Evolutionary conservation across 2,329 filamentous ascomycete species (phyloP), one percentile per base, ranked within the genome.

Genomic region (Hymenoscyphus infarciens): DNA sequence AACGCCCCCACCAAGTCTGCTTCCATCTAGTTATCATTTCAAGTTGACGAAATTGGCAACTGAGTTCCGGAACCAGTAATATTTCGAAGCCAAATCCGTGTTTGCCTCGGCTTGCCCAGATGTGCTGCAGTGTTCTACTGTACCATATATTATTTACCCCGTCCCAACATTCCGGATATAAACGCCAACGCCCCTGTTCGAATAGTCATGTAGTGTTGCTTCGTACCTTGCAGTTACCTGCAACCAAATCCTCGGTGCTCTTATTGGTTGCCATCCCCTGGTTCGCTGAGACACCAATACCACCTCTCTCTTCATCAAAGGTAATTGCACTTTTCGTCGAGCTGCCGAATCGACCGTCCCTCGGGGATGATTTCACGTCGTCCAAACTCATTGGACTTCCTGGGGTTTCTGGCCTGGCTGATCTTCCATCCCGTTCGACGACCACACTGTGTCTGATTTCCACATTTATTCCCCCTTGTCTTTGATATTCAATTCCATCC

Each of bases 401-500:
- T 19, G 33, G 54, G 13, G 35, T 38, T 15, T 33, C 54, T 25
- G 29, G 35, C 13, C 33, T 56, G 13, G 38, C 2, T 5, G n/a
- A 35, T 56, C 8, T 38, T 10, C n/a, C 38, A 57, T 39, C 35
- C 19, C 56, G 33, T 22, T 59, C 57, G 19, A 59, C 10, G 3
- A 59, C 42, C n/a, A 59, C 27, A 19, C 42, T 53, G n/a, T 59
- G 57, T 15, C 57, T 29, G 19, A 59, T 35, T 5, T 59, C 29
- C n/a, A 59, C 57, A 15, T 45, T 59, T 15, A 59, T 59, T 3
- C 42, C 57, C 6, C 31, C 57, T 15, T 58, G n/a, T 2, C 38
- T 33, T 22, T 52, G 11, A 1, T 22, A 5, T 13, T 42, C 56
- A 8, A 7, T 19, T 33, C 19, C 53, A 22, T 25, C 8, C 6